These are phyloP conservation scores for Rhodosporidiobolus sp. DNA, from an alignment of 768 basidiomycete genomes.

Conservation along the genomic window DNA sequence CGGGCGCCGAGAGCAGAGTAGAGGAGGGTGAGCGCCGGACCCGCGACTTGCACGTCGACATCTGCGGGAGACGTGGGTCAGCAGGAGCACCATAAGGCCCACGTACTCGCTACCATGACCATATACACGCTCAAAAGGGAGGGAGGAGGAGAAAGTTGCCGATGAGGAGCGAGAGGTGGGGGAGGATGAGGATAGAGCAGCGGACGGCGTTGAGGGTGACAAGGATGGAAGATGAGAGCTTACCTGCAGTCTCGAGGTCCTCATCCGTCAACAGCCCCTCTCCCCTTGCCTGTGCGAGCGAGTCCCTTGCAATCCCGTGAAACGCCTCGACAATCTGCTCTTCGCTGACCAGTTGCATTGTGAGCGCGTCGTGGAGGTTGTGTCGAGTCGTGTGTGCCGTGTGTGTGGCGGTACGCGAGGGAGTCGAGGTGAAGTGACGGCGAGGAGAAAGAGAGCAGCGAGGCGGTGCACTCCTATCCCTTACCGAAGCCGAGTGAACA, in stretches of 20 bases:
- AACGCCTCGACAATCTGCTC: slow-evolving; percentile 17
- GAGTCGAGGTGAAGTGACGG: too few relatives aligned
- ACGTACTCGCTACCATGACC: too few relatives aligned
- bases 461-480: too few relatives aligned
- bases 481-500: neutral
- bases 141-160: too few relatives aligned
- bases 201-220: too few relatives aligned
- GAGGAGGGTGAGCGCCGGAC: slow-evolving; percentile 77
- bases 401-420: too few relatives aligned
- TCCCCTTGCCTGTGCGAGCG: slow-evolving; percentile 58
- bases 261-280: slow-evolving; percentile 71
- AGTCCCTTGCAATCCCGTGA: slow-evolving; percentile 16
- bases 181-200: too few relatives aligned
- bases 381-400: too few relatives aligned
- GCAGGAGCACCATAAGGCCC: neutral
- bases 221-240: too few relatives aligned
- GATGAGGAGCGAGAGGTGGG: too few relatives aligned
- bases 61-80: neutral
- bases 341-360: neutral
- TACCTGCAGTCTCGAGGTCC: slow-evolving; percentile 67
- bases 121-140: too few relatives aligned
- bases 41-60: slow-evolving; percentile 48
- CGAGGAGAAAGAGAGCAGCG: neutral
- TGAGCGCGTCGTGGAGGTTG: too few relatives aligned
- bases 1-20: slow-evolving; percentile 75